These are phyloP conservation scores for Vaucheria bursata DNA, from an alignment of 352 stramenopile genomes.

Conservation along the genomic window DNA sequence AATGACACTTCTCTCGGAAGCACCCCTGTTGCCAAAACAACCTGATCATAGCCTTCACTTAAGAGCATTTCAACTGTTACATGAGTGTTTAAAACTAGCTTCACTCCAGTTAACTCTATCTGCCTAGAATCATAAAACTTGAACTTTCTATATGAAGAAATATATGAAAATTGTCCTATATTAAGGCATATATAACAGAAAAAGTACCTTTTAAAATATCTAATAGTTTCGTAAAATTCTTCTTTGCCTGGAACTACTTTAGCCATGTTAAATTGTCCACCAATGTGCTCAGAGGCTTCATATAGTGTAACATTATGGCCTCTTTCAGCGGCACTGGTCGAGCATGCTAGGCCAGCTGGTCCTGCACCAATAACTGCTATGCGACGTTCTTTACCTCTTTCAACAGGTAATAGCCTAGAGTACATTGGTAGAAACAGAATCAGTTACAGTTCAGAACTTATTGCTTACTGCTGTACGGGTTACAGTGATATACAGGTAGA, in stretches of 20 bases:
- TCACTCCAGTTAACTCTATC: slow-evolving; percentile 64
- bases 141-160: neutral
- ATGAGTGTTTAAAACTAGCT: slow-evolving; percentile 60
- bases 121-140: slow-evolving; percentile 52
- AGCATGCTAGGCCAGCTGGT: slow-evolving; percentile 81
- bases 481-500: no score
- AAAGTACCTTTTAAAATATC: slow-evolving; percentile 68
- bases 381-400: slow-evolving; percentile 46
- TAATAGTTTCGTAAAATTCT: slow-evolving; percentile 92
- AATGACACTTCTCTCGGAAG: slow-evolving; percentile 74
- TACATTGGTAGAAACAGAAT: no score
- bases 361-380: slow-evolving; percentile 83
- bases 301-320: slow-evolving; percentile 87
- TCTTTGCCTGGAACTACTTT: slow-evolving; percentile 91
- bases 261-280: slow-evolving; percentile 89
- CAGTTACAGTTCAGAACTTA: no score
- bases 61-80: slow-evolving; percentile 57
- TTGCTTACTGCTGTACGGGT: no score
- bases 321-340: slow-evolving; percentile 68
- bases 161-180: neutral
- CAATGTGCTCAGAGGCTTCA: slow-evolving; percentile 59
- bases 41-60: slow-evolving; percentile 64
- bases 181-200: neutral
- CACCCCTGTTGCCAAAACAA: slow-evolving; percentile 91
- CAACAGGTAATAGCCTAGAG: slow-evolving; percentile 47